Percentiles rank a stretch among this genome's conserved stretches.
phyloP scores from a whole-genome alignment of 176 grass and related monocot genomes.

The Eragrostis curvula region DNA sequence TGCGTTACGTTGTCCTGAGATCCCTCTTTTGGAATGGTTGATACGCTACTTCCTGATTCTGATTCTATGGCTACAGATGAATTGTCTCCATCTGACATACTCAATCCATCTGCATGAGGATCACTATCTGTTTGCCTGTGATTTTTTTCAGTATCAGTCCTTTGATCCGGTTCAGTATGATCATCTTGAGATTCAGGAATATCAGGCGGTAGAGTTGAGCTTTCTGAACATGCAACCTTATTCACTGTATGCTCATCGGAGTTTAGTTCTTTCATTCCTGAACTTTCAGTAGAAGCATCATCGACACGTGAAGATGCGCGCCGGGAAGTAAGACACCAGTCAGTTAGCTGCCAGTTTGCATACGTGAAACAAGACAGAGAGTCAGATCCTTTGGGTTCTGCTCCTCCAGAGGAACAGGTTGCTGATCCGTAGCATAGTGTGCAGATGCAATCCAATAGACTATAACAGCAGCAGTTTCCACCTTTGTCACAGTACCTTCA shows the following conservation, averaged over 20 bases:
- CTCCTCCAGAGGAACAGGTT: conserved; percentile 64
- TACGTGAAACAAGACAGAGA: conserved; percentile 80
- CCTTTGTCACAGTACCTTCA: conserved; percentile 86
- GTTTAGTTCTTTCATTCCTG: conserved; percentile 36
- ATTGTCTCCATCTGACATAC: conserved; percentile 46
- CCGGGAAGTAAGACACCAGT: conserved; percentile 72
- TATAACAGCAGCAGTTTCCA: conserved; percentile 78
- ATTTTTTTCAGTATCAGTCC: conserved; percentile 18
- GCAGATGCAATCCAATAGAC: conserved; percentile 92
- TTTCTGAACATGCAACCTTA: conserved; percentile 21
- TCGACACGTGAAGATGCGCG: conserved; percentile 33
- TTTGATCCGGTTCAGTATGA: conserved; percentile 29
- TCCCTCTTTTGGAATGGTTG: conserved; percentile 59
- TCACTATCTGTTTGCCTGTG: conserved; percentile 23
- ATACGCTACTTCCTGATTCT: conserved; percentile 44
- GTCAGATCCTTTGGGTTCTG: conserved; percentile 90
- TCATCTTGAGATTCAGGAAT: conserved; percentile 39
- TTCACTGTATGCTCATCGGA: conserved; percentile 40
- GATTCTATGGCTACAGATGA: conserved; percentile 43
- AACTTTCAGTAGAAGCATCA: conserved; percentile 31
- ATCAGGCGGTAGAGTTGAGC: conserved; percentile 29
- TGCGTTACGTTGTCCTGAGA: conserved; percentile 64
- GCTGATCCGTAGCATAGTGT: conserved; percentile 60
- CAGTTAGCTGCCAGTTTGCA: conserved; percentile 89
- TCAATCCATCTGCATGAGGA: conserved; percentile 45